These are phyloP conservation scores for Omphalotus olearius DNA, from an alignment of 1,284 basidiomycete species.

Conservation along the genomic window DNA sequence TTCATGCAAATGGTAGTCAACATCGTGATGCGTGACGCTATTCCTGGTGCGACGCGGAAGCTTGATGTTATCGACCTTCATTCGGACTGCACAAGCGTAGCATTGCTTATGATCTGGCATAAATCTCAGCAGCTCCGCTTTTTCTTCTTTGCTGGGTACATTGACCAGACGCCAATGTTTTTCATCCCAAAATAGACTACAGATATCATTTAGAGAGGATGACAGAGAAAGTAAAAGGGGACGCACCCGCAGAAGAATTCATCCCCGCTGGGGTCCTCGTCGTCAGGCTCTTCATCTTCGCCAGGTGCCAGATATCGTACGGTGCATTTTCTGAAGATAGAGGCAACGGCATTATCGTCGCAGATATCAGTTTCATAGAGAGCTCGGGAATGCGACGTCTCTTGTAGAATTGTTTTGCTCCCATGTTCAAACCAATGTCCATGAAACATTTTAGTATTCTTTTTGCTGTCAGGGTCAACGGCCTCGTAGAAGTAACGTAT, in stretches of 20 bases:
- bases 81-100: constrained; percentile 38
- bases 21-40: constrained; percentile 32
- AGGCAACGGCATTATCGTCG: constrained; percentile 42
- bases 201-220: constrained; percentile 3
- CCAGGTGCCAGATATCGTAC: constrained; percentile 36
- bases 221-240: constrained; percentile 6
- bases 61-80: constrained; percentile 18
- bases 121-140: constrained; percentile 25
- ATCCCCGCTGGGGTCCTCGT: constrained; percentile 33
- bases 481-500: constrained; percentile 57
- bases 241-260: constrained; percentile 53
- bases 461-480: constrained; percentile 18
- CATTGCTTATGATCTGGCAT: constrained; percentile 36
- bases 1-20: constrained; percentile 51
- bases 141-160: constrained; percentile 30
- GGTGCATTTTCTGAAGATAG: constrained; percentile 53
- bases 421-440: constrained; percentile 65
- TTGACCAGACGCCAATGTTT: constrained; percentile 38
- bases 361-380: constrained; percentile 53
- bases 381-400: constrained; percentile 54
- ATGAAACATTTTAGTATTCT: constrained; percentile 45
- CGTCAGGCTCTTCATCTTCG: constrained; percentile 40
- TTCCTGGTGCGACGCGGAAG: constrained; percentile 14
- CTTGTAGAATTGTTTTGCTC: constrained; percentile 59
- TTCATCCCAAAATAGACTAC: constrained; percentile 43